Evolutionary conservation across 73 alveolate species (phyloP), one percentile per base, ranked within the genome.

Genomic region (Paramecium tetraurelia): DNA sequence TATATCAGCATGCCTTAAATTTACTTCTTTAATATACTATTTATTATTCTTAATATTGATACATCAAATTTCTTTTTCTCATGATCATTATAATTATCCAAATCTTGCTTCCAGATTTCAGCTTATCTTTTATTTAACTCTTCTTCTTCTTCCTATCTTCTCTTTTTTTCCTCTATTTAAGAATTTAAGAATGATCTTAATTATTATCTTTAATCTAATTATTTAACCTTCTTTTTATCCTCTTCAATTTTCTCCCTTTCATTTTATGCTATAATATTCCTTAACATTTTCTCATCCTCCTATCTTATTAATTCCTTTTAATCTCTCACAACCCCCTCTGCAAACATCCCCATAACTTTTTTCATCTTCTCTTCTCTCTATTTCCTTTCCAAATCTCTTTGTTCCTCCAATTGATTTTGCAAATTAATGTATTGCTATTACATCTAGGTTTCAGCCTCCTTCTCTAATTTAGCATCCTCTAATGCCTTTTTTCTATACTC

Each of bases 301-400:
- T 89, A 77, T 89, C 27, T 89, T 1, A 89, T 89, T 7, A 89
- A 59, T 16, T 77, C 94, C 44, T 89, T 89, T 72, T 89, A 29
- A 71, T 89, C 94, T 70, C 53, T 89, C 21, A 89, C 94, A 41
- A 89, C 94, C 27, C 92, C 75, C 5, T 89, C 94, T 46, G 94
- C 94, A 46, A 89, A 89, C 86, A 83, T 83, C 10, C 94, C 87
- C 94, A 89, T 89, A 5, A 89, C 87, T 40, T 71, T 89, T 50
- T 89, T 89, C 86, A 89, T 89, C 68, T 89, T 89, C 24, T 89
- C 94, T 71, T 89, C 94, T 89, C 94, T 89, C 18, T 89, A 70
- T 46, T 89, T 89, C 63, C 87, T 89, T 48, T 89, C 94, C 43
- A 41, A 44, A 41, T 89, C 94, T 89, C 94, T 89, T 46, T 89